Percentiles rank a stretch among this genome's conserved stretches.
Conservation (phyloP, 495 filamentous ascomycete genomes). For the Trichoderma gamsii region DNA sequence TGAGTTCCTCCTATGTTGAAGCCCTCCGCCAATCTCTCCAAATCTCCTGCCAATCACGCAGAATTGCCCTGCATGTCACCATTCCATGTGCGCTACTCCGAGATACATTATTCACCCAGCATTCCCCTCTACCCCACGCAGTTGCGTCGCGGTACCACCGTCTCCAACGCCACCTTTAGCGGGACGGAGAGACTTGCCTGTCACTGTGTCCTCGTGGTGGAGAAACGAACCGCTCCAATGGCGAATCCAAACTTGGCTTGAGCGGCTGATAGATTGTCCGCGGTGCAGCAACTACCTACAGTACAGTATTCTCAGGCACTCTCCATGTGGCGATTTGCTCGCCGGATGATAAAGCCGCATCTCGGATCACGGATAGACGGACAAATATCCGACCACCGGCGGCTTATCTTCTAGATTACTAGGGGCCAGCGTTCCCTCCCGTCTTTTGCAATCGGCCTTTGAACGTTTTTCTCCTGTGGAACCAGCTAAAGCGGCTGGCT, state of each 20-base stretch:
- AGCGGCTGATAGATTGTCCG: conserved; percentile 10
- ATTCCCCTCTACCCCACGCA: not conserved
- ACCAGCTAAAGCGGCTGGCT: not conserved
- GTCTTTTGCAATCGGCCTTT: too few relatives aligned
- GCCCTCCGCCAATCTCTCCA: too few relatives aligned
- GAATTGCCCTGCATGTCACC: too few relatives aligned
- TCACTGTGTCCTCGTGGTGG: not conserved
- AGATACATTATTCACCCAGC: not conserved
- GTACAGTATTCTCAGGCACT: too few relatives aligned
- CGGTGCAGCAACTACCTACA: not conserved
- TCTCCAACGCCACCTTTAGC: not conserved
- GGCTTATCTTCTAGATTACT: not conserved
- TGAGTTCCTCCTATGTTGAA: too few relatives aligned
- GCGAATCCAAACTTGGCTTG: not conserved
- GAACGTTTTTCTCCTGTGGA: too few relatives aligned
- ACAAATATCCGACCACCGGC: not conserved
- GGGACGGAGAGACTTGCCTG: conserved; percentile 1
- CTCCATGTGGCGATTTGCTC: not conserved
- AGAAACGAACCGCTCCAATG: not conserved
- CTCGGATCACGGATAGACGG: conserved; percentile 2
- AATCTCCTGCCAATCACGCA: too few relatives aligned
- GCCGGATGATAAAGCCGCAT: not conserved
- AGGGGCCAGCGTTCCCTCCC: not conserved
- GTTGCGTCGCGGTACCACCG: not conserved
- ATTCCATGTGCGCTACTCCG: not conserved